Conservation (phyloP, 345 rosid genomes). For the Syzygium grande region DNA sequence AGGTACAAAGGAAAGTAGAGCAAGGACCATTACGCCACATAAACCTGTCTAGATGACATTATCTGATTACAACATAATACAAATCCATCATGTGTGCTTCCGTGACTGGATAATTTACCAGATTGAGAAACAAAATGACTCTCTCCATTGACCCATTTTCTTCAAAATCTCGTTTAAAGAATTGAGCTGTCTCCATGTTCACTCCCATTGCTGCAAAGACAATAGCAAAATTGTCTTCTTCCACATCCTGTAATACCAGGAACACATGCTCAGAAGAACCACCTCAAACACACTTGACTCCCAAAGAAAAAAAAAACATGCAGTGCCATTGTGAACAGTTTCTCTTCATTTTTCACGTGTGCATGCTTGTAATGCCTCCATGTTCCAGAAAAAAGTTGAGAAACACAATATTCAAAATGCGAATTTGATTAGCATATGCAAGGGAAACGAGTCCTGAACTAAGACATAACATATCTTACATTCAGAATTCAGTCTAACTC, state of each 20-base stretch:
- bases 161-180: conserved; percentile 97
- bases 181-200: conserved; percentile 98
- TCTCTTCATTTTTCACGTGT: neutral
- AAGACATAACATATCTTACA: neutral
- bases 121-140: conserved; percentile 85
- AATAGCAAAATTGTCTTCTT: conserved; percentile 94
- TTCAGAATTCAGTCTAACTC: neutral
- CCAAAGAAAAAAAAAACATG: neutral
- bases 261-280: neutral
- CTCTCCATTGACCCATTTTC: conserved; percentile 99
- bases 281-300: neutral
- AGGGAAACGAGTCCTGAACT: neutral
- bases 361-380: neutral
- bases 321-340: neutral
- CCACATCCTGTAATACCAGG: conserved; percentile 47
- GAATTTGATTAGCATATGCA: neutral
- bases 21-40: neutral
- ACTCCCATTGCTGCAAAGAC: conserved; percentile 99
- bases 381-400: neutral
- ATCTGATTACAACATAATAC: neutral
- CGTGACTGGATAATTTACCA: conserved; percentile 31
- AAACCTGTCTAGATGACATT: neutral
- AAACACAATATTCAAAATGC: neutral
- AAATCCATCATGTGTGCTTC: neutral
- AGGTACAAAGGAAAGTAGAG: neutral